Conservation (phyloP, 495 filamentous ascomycete genomes). For the Staphylotrichum longicolle region DNA sequence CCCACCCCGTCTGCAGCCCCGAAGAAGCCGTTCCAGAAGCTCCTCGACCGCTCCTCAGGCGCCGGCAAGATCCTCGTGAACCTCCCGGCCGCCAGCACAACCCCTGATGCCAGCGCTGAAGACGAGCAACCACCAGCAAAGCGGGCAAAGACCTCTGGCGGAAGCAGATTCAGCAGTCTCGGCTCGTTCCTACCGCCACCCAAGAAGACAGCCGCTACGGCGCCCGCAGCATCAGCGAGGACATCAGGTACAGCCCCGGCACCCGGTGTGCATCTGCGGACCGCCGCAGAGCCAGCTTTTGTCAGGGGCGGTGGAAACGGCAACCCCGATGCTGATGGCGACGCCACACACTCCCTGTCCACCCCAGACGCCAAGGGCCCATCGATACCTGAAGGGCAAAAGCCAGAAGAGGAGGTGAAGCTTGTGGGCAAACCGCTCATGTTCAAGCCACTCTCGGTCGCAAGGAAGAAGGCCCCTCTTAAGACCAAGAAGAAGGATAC, state of each 20-base stretch:
- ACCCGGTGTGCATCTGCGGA: conserved; percentile 69
- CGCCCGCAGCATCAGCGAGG: conserved; percentile 22
- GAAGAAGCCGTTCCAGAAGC: conserved; percentile 64
- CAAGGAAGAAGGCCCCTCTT: conserved; percentile 53
- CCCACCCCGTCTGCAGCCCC: conserved; percentile 35
- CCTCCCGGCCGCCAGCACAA: conserved; percentile 48
- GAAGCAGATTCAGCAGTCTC: conserved; percentile 67
- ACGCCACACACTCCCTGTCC: conserved; percentile 8
- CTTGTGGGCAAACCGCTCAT: conserved; percentile 74
- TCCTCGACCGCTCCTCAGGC: conserved; percentile 72
- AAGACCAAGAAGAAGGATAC: conserved; percentile 26
- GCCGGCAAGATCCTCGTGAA: conserved; percentile 66
- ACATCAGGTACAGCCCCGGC: conserved; percentile 41
- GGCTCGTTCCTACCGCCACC: conserved; percentile 86
- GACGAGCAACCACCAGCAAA: conserved; percentile 64
- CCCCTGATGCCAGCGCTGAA: conserved; percentile 44
- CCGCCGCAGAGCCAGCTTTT: conserved; percentile 75
- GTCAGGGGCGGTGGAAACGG: conserved; percentile 50
- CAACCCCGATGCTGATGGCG: conserved; percentile 22
- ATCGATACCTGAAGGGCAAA: conserved; percentile 46
- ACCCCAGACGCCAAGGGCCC: conserved; percentile 29
- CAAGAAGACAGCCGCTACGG: conserved; percentile 51
- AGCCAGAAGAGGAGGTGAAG: conserved; percentile 59
- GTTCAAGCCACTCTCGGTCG: conserved; percentile 85
- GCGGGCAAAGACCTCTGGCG: conserved; percentile 54